Evolutionary conservation across 257 asterid genomes (phyloP), one percentile per base, ranked within the genome.

Genomic region (Osmanthus fragrans): DNA sequence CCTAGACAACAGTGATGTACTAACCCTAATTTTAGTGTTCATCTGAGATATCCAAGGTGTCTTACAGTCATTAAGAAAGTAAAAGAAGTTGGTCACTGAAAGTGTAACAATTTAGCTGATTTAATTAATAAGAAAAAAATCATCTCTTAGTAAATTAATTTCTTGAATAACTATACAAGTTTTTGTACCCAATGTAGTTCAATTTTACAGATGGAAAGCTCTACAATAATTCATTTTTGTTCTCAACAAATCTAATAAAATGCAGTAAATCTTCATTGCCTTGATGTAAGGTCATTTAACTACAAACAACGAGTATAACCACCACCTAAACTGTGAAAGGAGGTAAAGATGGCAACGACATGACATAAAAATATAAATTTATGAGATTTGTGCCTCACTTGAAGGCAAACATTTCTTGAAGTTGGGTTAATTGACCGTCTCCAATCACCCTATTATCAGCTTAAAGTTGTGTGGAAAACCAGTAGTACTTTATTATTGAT

Each of bases 361-460:
- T 19, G 34, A 71, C 21, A 30, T 42, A 42, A 40, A 42, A 42
- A 3, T 42, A 42, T 2, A 42, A 42, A 42, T 37, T 25, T 67
- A 70, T 21, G 30, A 56, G 40, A 69, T 9, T 5, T 34, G 23
- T 66, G 30, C 37, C 19, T 36, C 34, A 64, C 68, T 29, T n/a
- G 33, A 5, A 12, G 49, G 49, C 16, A 42, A 42, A 66, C 66
- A 71, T 19, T 72, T 42, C 27, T 77, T 7, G 73, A 39, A 2
- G 72, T 40, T 30, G 21, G 25, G 32, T 40, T 39, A 42, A 42
- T 42, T 11, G 54, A 6, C 30, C 33, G 21, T 58, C 71, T 30
- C 21, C 70, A 56, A n/a, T 54, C 34, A 75, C 25, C 71, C 42
- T 18, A 34, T 71, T 33, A 72, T 68, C 66, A 74, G 73, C 82